Conservation (phyloP, 305 asterid genomes). For the Euphrasia arctica region DNA sequence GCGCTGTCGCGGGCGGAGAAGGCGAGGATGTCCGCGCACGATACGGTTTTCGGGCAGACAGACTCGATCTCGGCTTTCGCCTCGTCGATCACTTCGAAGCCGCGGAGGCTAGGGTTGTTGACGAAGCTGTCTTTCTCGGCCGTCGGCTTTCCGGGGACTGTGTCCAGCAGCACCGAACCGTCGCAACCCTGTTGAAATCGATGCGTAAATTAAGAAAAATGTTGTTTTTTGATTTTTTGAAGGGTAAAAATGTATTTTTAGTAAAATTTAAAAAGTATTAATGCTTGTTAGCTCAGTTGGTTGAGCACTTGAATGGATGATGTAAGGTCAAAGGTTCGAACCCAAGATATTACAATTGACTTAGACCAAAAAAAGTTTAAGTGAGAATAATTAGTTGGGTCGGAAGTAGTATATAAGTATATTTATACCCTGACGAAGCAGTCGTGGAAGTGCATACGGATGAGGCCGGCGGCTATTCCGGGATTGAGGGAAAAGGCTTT, state of each 20-base stretch:
- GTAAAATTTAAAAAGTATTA: too few relatives aligned
- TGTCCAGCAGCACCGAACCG: constrained; percentile 42
- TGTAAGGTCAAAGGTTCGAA: too few relatives aligned
- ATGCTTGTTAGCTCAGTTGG: too few relatives aligned
- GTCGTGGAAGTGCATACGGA: constrained; percentile 52
- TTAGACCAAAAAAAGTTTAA: too few relatives aligned
- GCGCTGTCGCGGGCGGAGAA: constrained; percentile 57
- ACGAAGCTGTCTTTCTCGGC: constrained; percentile 43
- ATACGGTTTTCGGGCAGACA: constrained; percentile 37
- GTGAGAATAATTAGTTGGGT: too few relatives aligned
- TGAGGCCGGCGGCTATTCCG: constrained; percentile 41
- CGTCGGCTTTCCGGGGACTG: constrained; percentile 26
- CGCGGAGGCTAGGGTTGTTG: constrained; percentile 43
- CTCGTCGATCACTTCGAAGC: constrained; percentile 45
- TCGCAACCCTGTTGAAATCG: constrained; percentile 41
- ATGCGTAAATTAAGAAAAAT: too few relatives aligned
- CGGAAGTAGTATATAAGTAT: not conserved
- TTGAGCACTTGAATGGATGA: too few relatives aligned
- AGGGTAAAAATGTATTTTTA: too few relatives aligned
- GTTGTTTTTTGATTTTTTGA: too few relatives aligned
- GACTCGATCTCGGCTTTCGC: constrained; percentile 39
- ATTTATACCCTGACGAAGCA: constrained; percentile 45
- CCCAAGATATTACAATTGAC: too few relatives aligned
- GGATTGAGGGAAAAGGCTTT: constrained; percentile 33
- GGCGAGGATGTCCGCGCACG: constrained; percentile 54